phyloP scores from a whole-genome alignment of 495 filamentous ascomycete species.

The Talaromyces liani region DNA sequence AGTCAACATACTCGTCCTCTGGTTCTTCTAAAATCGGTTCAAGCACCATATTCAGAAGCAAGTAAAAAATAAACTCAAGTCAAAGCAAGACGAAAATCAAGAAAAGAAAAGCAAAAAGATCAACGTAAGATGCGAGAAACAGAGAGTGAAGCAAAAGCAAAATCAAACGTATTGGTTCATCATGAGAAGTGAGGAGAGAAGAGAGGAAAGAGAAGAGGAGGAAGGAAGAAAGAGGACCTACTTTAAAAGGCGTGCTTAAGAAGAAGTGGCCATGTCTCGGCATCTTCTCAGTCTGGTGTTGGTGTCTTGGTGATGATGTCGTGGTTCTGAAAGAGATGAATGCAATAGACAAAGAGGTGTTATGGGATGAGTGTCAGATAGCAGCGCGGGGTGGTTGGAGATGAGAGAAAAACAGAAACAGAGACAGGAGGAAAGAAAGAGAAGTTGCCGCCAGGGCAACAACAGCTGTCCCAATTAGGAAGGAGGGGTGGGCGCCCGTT shows the following conservation, averaged over 20 bases:
- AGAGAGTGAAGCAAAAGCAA: not conserved
- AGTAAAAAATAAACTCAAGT: not conserved
- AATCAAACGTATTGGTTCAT: not conserved
- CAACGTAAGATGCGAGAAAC: not conserved
- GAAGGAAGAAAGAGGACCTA: constrained; percentile 10
- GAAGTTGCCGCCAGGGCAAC: constrained; percentile 6
- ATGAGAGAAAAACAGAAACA: constrained; percentile 2
- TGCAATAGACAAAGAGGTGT: not conserved
- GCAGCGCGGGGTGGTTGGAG: not conserved
- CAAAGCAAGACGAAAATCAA: not conserved
- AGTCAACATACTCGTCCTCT: not conserved
- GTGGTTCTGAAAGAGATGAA: not conserved
- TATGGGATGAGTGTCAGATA: not conserved
- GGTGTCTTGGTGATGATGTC: not conserved
- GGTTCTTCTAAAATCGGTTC: not conserved
- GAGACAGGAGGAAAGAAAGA: constrained; percentile 14
- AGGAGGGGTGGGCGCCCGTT: not conserved
- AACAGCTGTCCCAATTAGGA: constrained; percentile 1
- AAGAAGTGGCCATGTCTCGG: not conserved
- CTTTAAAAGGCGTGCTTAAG: not conserved
- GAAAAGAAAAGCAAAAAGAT: not conserved
- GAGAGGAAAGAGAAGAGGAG: not conserved
- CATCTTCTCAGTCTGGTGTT: not conserved
- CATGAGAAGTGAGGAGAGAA: not conserved
- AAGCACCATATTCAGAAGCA: not conserved